Conservation (phyloP, 805 yeast species). For the Tetrapisispora fleetii region DNA sequence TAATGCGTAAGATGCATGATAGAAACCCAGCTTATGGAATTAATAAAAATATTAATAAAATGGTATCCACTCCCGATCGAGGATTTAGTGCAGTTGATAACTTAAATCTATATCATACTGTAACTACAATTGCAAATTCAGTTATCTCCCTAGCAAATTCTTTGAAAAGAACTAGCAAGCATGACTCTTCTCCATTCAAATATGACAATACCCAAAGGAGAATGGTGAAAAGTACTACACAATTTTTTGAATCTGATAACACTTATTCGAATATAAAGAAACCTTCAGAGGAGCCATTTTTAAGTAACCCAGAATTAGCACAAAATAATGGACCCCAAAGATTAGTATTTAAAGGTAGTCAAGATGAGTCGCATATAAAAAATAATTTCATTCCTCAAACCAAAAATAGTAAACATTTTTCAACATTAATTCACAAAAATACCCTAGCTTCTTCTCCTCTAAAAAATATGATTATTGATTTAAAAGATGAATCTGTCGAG, state of each 20-base stretch:
- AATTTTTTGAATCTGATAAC: slow-evolving; percentile 6
- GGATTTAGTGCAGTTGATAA: slow-evolving; percentile 28
- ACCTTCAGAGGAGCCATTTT: background rate
- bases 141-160: slow-evolving; percentile 28
- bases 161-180: slow-evolving; percentile 8
- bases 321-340: slow-evolving; percentile 12
- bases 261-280: background rate
- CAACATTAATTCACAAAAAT: background rate
- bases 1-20: slow-evolving; percentile 11
- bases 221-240: slow-evolving; percentile 17
- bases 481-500: slow-evolving; percentile 4
- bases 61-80: slow-evolving; percentile 1
- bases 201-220: slow-evolving; percentile 17
- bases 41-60: background rate
- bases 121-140: slow-evolving; percentile 27
- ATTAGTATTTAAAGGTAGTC: slow-evolving; percentile 4
- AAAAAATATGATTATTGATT: slow-evolving; percentile 10
- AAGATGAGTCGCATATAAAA: background rate
- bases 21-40: background rate
- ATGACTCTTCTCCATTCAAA: slow-evolving; percentile 16
- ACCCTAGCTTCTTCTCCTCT: slow-evolving; percentile 9
- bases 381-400: background rate
- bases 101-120: slow-evolving; percentile 28
- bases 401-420: background rate
- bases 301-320: background rate